Conservation (phyloP, 176 grass and related monocot genomes). For the Zea luxurians region DNA sequence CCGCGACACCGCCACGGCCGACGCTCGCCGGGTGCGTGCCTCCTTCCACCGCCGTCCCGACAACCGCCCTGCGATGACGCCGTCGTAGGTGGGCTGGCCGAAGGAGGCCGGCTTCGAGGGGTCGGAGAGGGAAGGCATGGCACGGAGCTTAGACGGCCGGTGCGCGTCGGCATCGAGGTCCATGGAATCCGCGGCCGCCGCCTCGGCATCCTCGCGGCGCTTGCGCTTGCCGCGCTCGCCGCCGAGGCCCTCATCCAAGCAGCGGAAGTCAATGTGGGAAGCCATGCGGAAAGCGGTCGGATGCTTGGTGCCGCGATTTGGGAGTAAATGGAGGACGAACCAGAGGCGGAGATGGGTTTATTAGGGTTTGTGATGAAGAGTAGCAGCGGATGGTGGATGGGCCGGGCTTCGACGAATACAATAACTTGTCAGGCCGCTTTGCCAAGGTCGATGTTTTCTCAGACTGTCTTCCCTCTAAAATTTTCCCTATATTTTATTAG, state of each 20-base stretch:
- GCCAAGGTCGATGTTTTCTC: no score
- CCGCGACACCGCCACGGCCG: slow-evolving; percentile 56
- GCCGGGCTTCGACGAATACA: not conserved
- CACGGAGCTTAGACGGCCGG: slow-evolving; percentile 62
- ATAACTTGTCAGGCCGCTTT: not conserved
- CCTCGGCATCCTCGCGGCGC: slow-evolving; percentile 35
- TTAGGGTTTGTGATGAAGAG: slow-evolving; percentile 49
- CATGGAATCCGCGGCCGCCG: slow-evolving; percentile 51
- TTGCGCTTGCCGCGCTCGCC: slow-evolving; percentile 82
- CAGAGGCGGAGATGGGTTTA: slow-evolving; percentile 31
- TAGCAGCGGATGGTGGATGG: slow-evolving; percentile 14
- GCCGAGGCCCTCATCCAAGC: slow-evolving; percentile 89
- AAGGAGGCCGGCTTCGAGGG: slow-evolving; percentile 78
- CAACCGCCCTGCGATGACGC: slow-evolving; percentile 75
- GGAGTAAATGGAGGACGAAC: not conserved
- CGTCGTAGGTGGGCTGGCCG: slow-evolving; percentile 79
- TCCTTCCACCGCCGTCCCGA: slow-evolving; percentile 91
- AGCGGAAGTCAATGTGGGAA: slow-evolving; percentile 81
- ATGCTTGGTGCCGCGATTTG: not conserved
- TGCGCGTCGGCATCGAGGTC: slow-evolving; percentile 53
- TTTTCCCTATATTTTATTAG: no score
- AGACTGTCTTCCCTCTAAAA: no score
- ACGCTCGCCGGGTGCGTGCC: slow-evolving; percentile 68
- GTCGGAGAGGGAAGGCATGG: slow-evolving; percentile 64
- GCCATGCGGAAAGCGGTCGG: slow-evolving; percentile 49